Base-by-base conservation (phyloP, 306 rosid species). In the Trifolium repens region DNA sequence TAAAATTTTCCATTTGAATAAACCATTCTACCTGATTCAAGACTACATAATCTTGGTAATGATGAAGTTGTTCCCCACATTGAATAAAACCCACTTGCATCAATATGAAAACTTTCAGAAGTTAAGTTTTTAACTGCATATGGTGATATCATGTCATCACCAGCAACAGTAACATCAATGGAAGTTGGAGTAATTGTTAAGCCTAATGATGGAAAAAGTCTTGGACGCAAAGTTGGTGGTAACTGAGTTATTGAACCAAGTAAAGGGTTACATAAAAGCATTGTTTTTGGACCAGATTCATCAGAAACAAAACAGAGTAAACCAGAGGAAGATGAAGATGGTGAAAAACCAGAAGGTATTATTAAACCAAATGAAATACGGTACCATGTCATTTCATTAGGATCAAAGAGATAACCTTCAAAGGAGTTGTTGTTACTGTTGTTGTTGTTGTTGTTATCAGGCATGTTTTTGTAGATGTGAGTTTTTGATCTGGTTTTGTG, bases 121-220 rank as follows among this genome's bases (percentile, higher is more conserved):
- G 93, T 90, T 3, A 96, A 55, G 77, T 90, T 96, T 65, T 92
- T 96, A 0, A 96, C 99, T 1, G 98, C 99, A 50, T 86, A 92
- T 0, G 97, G 99, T 7, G 99, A 92, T 17, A 92, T 96, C 90
- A 96, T 80, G 82, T 96, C 99, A 59, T 96, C 99, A 0, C 99
- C 99, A 0, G 97, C 97, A 5, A 90, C 80, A 0, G 92, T 89
- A 1, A 90, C 89, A 69, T 90, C 96, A 0, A 96, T 83, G 69
- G 92, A 86, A 5, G 92, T 80, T 15, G 91, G 93, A 55, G 55
- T 85, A 0, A 96, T 81, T 26, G 85, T 76, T 3, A 96, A 34
- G 24, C 99, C 99, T 44, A 92, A 70, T 1, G 98, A 90, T 70
- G 99, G 99, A 66, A 84, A 90, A n/a, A 96, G 96, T 26, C 98